Evolutionary conservation across 257 asterid genomes (phyloP).

Genomic region (Nicotiana knightiana): DNA sequence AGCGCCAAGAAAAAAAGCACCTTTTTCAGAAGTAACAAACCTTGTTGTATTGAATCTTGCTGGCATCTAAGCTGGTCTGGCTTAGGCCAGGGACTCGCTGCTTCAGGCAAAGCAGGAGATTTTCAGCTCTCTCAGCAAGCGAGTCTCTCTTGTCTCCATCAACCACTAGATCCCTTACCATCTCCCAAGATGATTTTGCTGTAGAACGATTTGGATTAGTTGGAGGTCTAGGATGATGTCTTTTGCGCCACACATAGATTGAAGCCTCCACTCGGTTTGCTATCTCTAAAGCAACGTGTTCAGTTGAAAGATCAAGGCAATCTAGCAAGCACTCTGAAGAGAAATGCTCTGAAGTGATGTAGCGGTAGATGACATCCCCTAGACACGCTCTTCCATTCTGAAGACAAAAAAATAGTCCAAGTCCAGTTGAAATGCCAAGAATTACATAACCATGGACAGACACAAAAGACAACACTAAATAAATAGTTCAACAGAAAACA

Average conservation of each 20-base stretch:
- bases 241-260: slow-evolving; percentile 61
- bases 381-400: slow-evolving; percentile 74
- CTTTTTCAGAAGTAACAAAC: slow-evolving; percentile 16
- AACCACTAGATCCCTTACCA: slow-evolving; percentile 62
- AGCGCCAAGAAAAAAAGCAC: background rate
- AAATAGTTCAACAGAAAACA: background rate
- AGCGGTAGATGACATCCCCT: slow-evolving; percentile 76
- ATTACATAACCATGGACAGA: background rate
- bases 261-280: slow-evolving; percentile 84
- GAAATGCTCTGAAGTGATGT: slow-evolving; percentile 72
- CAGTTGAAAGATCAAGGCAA: slow-evolving; percentile 71
- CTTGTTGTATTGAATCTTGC: slow-evolving; percentile 90
- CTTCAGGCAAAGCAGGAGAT: slow-evolving; percentile 57
- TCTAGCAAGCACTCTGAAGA: slow-evolving; percentile 79
- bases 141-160: slow-evolving; percentile 77
- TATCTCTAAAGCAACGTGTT: slow-evolving; percentile 60
- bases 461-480: background rate
- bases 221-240: slow-evolving; percentile 39
- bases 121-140: slow-evolving; percentile 78
- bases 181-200: slow-evolving; percentile 86
- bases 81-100: slow-evolving; percentile 74
- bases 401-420: background rate
- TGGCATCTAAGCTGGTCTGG: slow-evolving; percentile 72
- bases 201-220: slow-evolving; percentile 39
- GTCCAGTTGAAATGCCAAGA: background rate